Conservation (phyloP, 768 basidiomycete genomes). For the Suillus variegatus region DNA sequence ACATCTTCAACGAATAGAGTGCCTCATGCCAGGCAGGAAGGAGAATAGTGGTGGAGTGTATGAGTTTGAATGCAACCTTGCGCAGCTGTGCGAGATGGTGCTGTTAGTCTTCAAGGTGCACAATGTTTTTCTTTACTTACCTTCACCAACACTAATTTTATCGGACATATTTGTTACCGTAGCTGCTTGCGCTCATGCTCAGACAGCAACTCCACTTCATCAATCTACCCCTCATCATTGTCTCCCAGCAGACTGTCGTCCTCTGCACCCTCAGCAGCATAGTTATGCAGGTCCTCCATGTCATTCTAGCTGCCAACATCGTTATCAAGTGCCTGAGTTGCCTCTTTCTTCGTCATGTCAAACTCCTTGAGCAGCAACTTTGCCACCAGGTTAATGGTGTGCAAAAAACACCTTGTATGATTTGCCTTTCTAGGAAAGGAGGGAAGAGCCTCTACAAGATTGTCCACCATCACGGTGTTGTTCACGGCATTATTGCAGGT, state of each 20-base stretch:
- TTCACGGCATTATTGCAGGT: constrained; percentile 28
- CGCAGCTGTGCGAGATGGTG: constrained; percentile 16
- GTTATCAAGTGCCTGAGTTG: constrained; percentile 18
- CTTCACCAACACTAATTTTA: constrained; percentile 9
- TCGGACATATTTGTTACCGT: not conserved
- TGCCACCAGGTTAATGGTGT: constrained; percentile 37
- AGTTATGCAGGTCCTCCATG: not conserved
- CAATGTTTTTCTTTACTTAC: not conserved
- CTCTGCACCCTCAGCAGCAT: not conserved
- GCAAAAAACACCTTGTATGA: constrained; percentile 38
- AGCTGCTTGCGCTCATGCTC: constrained; percentile 18
- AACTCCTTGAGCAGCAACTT: constrained; percentile 7
- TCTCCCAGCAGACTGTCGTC: constrained; percentile 5
- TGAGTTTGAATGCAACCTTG: constrained; percentile 22
- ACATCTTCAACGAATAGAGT: not conserved
- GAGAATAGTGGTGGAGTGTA: constrained; percentile 24
- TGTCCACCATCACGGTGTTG: constrained; percentile 25
- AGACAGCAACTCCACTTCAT: constrained; percentile 19
- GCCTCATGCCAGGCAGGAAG: constrained; percentile 20
- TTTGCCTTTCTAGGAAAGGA: constrained; percentile 26
- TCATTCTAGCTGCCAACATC: not conserved
- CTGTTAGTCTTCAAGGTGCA: not conserved
- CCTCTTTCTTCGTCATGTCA: constrained; percentile 27
- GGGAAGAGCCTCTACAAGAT: constrained; percentile 20
- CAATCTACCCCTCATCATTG: constrained; percentile 18